phyloP scores from a whole-genome alignment of 73 alveolate genomes.

The Paramecium octaurelia region DNA sequence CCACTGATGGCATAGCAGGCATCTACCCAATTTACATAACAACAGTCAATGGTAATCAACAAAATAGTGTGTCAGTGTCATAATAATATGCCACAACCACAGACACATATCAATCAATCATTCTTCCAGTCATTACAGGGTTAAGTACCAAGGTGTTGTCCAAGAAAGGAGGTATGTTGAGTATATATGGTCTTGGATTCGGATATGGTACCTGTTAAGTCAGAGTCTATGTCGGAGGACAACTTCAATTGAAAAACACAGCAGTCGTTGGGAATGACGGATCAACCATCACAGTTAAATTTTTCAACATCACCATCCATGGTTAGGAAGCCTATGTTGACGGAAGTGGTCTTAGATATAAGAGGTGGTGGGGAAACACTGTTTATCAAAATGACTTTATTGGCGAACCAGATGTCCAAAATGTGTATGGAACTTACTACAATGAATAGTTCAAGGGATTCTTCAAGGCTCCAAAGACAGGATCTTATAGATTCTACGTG shows the following conservation, averaged over 20 bases:
- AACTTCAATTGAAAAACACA: neutral
- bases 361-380: neutral
- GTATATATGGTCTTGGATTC: conserved; percentile 20
- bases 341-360: conserved; percentile 17
- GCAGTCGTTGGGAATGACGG: neutral
- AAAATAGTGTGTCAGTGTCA: neutral
- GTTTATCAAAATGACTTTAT: neutral
- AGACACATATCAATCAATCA: neutral
- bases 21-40: neutral
- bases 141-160: neutral
- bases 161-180: neutral
- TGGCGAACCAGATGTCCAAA: neutral
- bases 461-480: conserved; percentile 22
- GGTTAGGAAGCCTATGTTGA: neutral
- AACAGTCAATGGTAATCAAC: neutral
- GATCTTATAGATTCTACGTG: conserved; percentile 6
- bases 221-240: neutral
- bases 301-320: neutral
- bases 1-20: neutral
- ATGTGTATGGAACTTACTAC: neutral
- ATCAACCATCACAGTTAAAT: neutral
- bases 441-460: neutral
- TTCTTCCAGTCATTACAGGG: neutral
- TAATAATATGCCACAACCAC: neutral
- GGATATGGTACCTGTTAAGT: neutral